Evolutionary conservation across 2,329 filamentous ascomycete genomes (phyloP).

Genomic region (Apiospora rasikravindrae): DNA sequence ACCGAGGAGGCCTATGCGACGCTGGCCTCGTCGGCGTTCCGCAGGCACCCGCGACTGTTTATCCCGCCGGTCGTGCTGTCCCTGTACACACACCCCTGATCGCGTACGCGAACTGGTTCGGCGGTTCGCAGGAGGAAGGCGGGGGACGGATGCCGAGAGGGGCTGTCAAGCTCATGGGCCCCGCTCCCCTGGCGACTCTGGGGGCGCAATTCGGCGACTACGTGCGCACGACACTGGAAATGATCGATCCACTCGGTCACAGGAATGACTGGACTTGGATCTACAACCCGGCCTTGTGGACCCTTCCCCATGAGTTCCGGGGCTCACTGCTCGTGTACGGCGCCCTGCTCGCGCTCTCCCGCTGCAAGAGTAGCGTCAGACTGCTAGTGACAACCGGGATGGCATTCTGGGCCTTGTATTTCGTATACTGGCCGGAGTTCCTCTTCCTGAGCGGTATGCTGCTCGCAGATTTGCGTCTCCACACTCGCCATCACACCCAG

Average conservation of each 20-base stretch:
- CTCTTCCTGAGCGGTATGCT: slow-evolving; percentile 41
- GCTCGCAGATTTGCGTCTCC: slow-evolving; percentile 36
- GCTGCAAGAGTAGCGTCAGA: slow-evolving; percentile 29
- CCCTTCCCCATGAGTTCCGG: slow-evolving; percentile 44
- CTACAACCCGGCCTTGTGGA: slow-evolving; percentile 45
- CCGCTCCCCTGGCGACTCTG: slow-evolving; percentile 26
- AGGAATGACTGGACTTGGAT: slow-evolving; percentile 21
- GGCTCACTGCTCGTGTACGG: slow-evolving; percentile 43
- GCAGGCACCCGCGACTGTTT: slow-evolving; percentile 36
- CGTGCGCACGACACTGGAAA: slow-evolving; percentile 11
- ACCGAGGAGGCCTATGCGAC: slow-evolving; percentile 28
- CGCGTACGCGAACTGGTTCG: slow-evolving; percentile 29
- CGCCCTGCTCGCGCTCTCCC: slow-evolving; percentile 38
- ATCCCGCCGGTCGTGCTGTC: slow-evolving; percentile 32
- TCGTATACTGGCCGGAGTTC: slow-evolving; percentile 35
- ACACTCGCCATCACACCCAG: neutral
- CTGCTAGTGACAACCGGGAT: slow-evolving; percentile 28
- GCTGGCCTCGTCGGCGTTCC: slow-evolving; percentile 36
- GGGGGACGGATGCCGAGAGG: slow-evolving; percentile 29
- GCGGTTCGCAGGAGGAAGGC: slow-evolving; percentile 4
- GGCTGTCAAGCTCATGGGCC: slow-evolving; percentile 26
- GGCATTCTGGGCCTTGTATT: slow-evolving; percentile 33
- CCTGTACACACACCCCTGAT: slow-evolving; percentile 26
- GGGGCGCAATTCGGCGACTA: slow-evolving; percentile 31
- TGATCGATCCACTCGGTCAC: slow-evolving; percentile 30